phyloP scores from a whole-genome alignment of 2,329 filamentous ascomycete genomes.

The Fusarium sp. region DNA sequence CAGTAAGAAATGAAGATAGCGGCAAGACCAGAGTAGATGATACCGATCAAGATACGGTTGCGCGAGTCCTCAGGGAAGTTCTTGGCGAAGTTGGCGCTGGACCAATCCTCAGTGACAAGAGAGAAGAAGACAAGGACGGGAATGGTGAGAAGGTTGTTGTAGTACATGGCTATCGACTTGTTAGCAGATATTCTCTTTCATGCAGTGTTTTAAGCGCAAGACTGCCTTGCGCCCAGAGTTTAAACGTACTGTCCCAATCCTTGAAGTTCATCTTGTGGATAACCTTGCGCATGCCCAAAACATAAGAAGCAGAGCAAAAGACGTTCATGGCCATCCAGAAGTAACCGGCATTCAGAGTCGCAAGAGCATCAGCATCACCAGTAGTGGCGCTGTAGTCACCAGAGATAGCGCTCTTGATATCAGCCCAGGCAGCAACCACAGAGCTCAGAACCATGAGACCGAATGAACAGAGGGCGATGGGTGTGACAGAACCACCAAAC shows the following conservation, averaged over 20 bases:
- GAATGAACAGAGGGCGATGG: conserved; percentile 89
- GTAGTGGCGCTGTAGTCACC: conserved; percentile 55
- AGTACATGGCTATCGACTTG: conserved; percentile 85
- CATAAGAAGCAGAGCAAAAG: conserved; percentile 88
- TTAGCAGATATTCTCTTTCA: conserved; percentile 41
- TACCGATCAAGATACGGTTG: conserved; percentile 82
- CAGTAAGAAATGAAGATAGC: conserved; percentile 99
- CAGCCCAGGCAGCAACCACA: conserved; percentile 94
- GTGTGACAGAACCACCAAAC: conserved; percentile 93
- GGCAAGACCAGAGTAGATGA: conserved; percentile 91
- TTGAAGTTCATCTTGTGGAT: conserved; percentile 99
- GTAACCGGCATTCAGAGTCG: conserved; percentile 93
- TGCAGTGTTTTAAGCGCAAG: not conserved
- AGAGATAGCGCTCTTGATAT: conserved; percentile 85
- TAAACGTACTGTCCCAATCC: conserved; percentile 93
- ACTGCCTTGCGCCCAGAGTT: not conserved
- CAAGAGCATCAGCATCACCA: conserved; percentile 71
- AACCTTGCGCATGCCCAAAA: conserved; percentile 94
- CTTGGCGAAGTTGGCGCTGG: conserved; percentile 77
- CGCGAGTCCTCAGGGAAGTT: conserved; percentile 88
- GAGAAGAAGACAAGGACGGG: conserved; percentile 87
- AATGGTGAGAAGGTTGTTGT: conserved; percentile 98
- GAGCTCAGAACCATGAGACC: conserved; percentile 97
- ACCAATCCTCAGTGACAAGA: conserved; percentile 91
- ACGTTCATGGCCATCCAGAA: conserved; percentile 99